These are phyloP conservation scores for Termitomyces sp. DNA, from an alignment of 768 basidiomycete genomes.

Conservation along the genomic window DNA sequence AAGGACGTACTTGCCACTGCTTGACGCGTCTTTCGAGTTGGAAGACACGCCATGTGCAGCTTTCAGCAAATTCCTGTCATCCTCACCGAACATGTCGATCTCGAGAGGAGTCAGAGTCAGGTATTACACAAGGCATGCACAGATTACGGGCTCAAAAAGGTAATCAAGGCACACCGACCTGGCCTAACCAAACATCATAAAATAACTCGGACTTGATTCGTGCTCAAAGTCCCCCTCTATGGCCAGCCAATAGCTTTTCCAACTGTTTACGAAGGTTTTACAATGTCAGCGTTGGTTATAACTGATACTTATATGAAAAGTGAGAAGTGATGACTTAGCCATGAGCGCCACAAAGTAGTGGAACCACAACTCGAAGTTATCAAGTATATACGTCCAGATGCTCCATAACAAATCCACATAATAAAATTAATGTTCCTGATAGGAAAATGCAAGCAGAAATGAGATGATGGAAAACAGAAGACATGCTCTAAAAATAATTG, in stretches of 20 bases:
- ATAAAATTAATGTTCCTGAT: slow-evolving; percentile 11
- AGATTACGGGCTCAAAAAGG: slow-evolving; percentile 10
- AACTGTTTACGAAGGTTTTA: not conserved
- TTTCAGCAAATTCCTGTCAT: not conserved
- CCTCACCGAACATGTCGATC: slow-evolving; percentile 2
- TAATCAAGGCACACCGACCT: slow-evolving; percentile 2
- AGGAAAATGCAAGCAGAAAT: slow-evolving; percentile 12
- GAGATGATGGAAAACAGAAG: slow-evolving; percentile 7
- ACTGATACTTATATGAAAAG: not conserved
- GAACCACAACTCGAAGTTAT: not conserved
- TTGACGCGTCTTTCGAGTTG: slow-evolving; percentile 9
- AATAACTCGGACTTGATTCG: not conserved
- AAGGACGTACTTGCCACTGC: not conserved
- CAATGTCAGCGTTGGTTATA: not conserved
- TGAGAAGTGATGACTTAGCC: not conserved
- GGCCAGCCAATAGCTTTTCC: not conserved
- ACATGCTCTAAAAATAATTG: slow-evolving; percentile 2
- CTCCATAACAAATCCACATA: slow-evolving; percentile 6
- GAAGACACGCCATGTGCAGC: slow-evolving; percentile 2
- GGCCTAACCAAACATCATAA: not conserved
- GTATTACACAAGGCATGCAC: slow-evolving; percentile 5
- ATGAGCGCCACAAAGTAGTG: not conserved
- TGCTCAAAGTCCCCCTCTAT: no score
- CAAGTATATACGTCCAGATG: slow-evolving; percentile 8
- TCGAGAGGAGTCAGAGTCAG: not conserved